A percentile compares a stretch with the other conserved stretches of the same genome.
Conservation (phyloP, 2,329 filamentous ascomycete genomes). For the Colletotrichum incanum region DNA sequence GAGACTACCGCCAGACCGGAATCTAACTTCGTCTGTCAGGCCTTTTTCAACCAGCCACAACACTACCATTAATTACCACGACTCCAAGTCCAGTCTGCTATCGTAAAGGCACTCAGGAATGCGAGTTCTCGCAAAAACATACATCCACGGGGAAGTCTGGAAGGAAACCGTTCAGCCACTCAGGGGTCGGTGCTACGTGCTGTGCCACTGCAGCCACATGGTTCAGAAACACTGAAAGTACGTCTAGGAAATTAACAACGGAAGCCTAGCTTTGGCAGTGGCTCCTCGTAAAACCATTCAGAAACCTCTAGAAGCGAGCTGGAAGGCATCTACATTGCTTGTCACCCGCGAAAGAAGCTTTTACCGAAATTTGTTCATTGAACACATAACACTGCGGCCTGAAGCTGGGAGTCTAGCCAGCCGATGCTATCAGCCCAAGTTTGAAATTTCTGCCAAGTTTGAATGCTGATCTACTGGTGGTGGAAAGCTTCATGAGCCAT, state of each 20-base stretch:
- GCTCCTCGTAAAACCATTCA: neutral
- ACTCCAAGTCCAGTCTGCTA: neutral
- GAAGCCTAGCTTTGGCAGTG: neutral
- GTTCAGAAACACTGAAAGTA: neutral
- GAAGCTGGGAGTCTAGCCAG: neutral
- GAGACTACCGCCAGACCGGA: neutral
- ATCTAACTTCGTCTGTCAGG: neutral
- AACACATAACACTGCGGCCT: neutral
- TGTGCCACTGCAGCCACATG: neutral
- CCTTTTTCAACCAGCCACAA: too few relatives aligned
- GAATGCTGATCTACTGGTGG: neutral
- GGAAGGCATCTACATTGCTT: neutral
- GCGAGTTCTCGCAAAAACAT: neutral
- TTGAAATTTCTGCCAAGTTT: neutral
- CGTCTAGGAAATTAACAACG: neutral
- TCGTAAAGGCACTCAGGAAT: neutral
- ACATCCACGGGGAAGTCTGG: neutral
- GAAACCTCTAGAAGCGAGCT: neutral
- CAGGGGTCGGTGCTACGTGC: conserved; percentile 3
- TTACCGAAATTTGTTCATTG: neutral
- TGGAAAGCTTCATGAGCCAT: too few relatives aligned
- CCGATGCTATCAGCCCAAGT: neutral
- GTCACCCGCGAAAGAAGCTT: neutral
- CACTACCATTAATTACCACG: neutral
- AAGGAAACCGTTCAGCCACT: conserved; percentile 3